Conservation (phyloP, 495 filamentous ascomycete species). For the Neurospora sp. region DNA sequence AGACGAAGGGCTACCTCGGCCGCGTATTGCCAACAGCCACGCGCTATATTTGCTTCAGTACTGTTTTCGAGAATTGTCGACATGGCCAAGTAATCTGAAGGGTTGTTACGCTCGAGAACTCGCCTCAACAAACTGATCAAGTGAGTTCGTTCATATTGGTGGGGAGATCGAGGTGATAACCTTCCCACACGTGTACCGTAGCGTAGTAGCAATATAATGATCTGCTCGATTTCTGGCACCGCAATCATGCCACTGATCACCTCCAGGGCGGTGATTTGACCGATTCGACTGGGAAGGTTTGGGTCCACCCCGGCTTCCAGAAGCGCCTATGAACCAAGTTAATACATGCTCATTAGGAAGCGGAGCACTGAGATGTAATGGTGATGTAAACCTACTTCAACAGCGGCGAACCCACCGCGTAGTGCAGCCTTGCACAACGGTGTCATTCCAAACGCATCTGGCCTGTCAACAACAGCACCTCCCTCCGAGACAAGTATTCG, state of each 20-base stretch:
- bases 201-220: not conserved
- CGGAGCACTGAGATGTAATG: not conserved
- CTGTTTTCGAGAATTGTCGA: not conserved
- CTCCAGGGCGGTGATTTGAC: not conserved
- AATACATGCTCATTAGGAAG: not conserved
- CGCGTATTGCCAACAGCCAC: conserved; percentile 3
- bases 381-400: not conserved
- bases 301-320: not conserved
- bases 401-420: not conserved
- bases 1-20: not conserved
- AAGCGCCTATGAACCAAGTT: not conserved
- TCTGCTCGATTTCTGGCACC: not conserved
- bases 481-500: not conserved
- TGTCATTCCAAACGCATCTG: not conserved
- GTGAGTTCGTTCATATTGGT: not conserved
- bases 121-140: not conserved
- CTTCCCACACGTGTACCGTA: not conserved
- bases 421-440: not conserved
- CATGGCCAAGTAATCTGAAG: not conserved
- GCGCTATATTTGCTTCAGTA: conserved; percentile 1
- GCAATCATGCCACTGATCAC: not conserved
- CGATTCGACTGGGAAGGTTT: not conserved
- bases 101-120: not conserved
- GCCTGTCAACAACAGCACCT: conserved; percentile 2
- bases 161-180: not conserved